phyloP scores from a whole-genome alignment of 805 yeast species.

The Scheffersomyces ergatensis region DNA sequence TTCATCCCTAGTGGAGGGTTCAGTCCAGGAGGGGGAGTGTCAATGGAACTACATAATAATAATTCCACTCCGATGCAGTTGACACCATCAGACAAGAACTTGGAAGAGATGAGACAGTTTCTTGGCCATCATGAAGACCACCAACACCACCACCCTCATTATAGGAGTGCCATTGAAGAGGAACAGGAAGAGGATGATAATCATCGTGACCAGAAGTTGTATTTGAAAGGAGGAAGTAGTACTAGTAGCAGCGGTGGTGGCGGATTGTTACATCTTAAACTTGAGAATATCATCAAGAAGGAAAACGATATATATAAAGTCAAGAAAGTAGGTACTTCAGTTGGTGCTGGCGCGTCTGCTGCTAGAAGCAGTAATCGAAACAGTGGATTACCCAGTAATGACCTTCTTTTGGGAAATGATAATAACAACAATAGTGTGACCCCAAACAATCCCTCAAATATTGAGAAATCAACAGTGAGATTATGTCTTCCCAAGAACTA shows the following conservation, averaged over 20 bases:
- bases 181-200: neutral
- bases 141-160: too few relatives aligned
- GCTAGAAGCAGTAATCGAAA: neutral
- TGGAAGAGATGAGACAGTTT: neutral
- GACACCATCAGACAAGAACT: neutral
- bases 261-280: neutral
- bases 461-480: neutral
- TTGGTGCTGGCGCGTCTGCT: neutral
- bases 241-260: too few relatives aligned
- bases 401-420: too few relatives aligned
- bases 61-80: neutral
- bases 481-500: neutral
- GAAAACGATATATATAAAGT: neutral
- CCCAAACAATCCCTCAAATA: neutral
- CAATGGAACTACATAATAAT: neutral
- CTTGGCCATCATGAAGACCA: neutral
- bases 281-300: neutral
- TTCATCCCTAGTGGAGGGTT: slow-evolving; percentile 11
- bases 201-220: too few relatives aligned
- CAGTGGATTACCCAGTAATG: too few relatives aligned
- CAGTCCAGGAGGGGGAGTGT: neutral
- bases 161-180: neutral
- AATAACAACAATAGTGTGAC: too few relatives aligned
- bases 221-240: too few relatives aligned
- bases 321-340: neutral